Evolutionary conservation across 257 asterid genomes (phyloP), one percentile per base, ranked within the genome.

Genomic region (Nicotiana attenuata): DNA sequence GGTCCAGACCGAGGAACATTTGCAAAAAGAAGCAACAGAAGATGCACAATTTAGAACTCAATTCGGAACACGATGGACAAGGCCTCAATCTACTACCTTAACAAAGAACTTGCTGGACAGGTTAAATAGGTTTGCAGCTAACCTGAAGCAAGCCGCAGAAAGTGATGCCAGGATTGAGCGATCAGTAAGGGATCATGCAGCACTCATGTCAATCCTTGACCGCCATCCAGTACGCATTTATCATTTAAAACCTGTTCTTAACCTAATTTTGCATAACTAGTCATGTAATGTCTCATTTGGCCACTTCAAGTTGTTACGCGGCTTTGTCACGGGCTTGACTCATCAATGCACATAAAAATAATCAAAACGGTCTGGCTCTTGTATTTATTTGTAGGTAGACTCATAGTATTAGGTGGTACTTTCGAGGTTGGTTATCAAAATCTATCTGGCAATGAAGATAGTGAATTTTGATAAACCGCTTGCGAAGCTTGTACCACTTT

Each of bases 91-190:
- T 68, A 92, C 93, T 90, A 93, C 98, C 65, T 83, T 96, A 68
- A 96, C 97, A 41, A 94, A 94, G 86, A 94, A 92, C 84, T 85
- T 94, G 88, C 93, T 85, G 84, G 99, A 96, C 84, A 91, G 98
- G 85, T 87, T 96, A 77, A 91, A 94, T 82, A 93, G 93, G 89
- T 94, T 93, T 89, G 98, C 98, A 33, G 97, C 84, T 61, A 94
- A 96, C 86, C 81, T 96, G 92, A 96, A 96, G 89, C 98, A 94
- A 89, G 98, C 99, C 41, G 92, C 93, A 80, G 99, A 96, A 84
- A 94, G 98, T 65, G 99, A 96, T 92, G 90, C 89, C 81, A 94
- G 97, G 50, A 96, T 96, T 84, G 99, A 96, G 88, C 94, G 97
- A 85, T 96, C 98, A 83, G 92, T 94, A 66, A 93, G 98, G 84